Base-by-base conservation (phyloP, 225 moss, liverwort and hornwort species). In the Neckera pumila region DNA sequence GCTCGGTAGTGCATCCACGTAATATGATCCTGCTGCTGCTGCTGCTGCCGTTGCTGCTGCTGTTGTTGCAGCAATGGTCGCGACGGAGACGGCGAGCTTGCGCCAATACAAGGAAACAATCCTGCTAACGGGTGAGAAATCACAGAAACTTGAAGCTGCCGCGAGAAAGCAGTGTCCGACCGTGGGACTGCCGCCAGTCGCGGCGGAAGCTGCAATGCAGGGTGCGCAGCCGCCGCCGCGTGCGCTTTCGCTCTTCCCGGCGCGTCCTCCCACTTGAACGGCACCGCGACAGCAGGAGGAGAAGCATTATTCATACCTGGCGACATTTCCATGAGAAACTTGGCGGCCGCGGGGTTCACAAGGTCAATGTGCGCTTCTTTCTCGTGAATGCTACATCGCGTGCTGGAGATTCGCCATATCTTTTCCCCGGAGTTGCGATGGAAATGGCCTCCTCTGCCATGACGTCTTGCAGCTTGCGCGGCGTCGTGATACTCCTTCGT, bases 221-320 rank as follows among this genome's bases (percentile, higher is more conserved):
- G 83, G 93, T 77, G 70, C 30, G 61, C 87, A 26, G 49, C 54
- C 33, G 84, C 88, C 86, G 84, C 86, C 21, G 69, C 89, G 79
- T 64, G 88, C 11, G 87, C 92, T 89, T 96, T 96, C 21, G 98
- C 96, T 76, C 96, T 92, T 13, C 98, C 98, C 5, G 98, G 98
- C 38, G 96, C 96, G 43, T 96, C 96, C 88, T 98, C 98, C 98
- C 98, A 98, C 65, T 95, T 94, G 89, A 98, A 98, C 2, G 98
- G 98, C 31, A 98, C 94, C 17, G 97, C 92, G 15, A 95, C 98
- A 3, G 92, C 89, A 54, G 82, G 93, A 56, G 91, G 93, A 70
- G 56, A 93, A 73, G 89, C 82, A 20, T 79, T 79, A 30, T 19
- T 65, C 53, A 72, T 59, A 47, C 77, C 84, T 6, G 95, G 96